phyloP scores from a whole-genome alignment of 805 yeast species.

The Yamadazyma takamatsuzukensis region DNA sequence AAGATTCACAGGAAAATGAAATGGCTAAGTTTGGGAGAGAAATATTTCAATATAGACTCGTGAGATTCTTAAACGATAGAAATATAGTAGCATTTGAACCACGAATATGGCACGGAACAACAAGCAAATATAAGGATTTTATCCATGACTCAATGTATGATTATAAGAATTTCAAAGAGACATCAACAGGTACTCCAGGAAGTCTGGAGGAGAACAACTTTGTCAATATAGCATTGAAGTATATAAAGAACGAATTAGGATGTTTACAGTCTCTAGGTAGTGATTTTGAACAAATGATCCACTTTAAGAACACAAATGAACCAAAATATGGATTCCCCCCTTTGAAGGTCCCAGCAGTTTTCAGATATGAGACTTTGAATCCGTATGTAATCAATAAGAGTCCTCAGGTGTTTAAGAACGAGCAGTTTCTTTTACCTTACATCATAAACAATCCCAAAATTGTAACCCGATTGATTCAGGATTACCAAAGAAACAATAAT shows the following conservation, averaged over 20 bases:
- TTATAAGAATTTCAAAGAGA: conserved; percentile 4
- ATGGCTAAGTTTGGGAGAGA: conserved; percentile 12
- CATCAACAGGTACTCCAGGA: background rate
- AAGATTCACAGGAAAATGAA: conserved; percentile 1
- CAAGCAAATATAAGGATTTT: conserved; percentile 7
- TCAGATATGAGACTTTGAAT: conserved; percentile 4
- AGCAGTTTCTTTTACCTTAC: conserved; percentile 12
- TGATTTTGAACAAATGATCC: conserved; percentile 7
- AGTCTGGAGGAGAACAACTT: conserved; percentile 3
- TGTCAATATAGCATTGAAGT: conserved; percentile 7
- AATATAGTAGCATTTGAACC: conserved; percentile 9
- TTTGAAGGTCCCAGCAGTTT: conserved; percentile 9
- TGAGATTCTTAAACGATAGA: conserved; percentile 12
- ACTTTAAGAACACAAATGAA: conserved; percentile 1
- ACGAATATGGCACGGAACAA: conserved; percentile 7
- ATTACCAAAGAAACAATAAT: conserved; percentile 4
- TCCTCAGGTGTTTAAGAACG: conserved; percentile 4
- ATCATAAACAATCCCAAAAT: conserved; percentile 8
- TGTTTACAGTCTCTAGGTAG: conserved; percentile 9
- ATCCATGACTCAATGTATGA: conserved; percentile 5
- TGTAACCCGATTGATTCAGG: conserved; percentile 5
- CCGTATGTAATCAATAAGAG: conserved; percentile 9
- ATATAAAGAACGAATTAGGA: conserved; percentile 8
- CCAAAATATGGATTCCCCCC: conserved; percentile 3
- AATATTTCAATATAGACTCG: conserved; percentile 11